A percentile compares a stretch with the other conserved stretches of the same genome.
phyloP scores from a whole-genome alignment of 441 rosid genomes.

The Raphanus hybrid region DNA sequence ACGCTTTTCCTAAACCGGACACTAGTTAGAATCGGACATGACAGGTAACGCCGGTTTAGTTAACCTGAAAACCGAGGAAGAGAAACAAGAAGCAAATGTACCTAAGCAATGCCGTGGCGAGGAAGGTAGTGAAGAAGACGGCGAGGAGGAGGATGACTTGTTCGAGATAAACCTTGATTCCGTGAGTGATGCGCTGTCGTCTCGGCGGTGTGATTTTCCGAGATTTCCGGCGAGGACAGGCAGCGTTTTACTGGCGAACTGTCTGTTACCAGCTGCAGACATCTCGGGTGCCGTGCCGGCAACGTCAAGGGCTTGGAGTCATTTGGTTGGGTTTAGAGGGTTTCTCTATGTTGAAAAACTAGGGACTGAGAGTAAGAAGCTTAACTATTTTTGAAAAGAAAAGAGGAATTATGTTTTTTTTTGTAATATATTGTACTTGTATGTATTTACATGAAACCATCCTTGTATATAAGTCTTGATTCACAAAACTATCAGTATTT shows the following conservation, averaged over 20 bases:
- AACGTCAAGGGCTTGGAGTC: conserved; percentile 29
- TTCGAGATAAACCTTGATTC: conserved; percentile 41
- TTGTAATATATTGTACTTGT: not conserved
- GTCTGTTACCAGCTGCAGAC: conserved; percentile 41
- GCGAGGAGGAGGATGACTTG: conserved; percentile 39
- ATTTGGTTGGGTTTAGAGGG: conserved; percentile 17
- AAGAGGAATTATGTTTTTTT: not conserved
- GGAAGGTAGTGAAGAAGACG: conserved; percentile 20
- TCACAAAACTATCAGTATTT: not conserved
- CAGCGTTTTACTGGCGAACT: conserved; percentile 41
- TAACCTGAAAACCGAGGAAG: conserved; percentile 5
- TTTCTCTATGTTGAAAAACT: not conserved
- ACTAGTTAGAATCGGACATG: conserved; percentile 31
- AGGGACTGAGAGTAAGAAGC: conserved; percentile 1
- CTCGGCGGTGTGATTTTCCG: conserved; percentile 18
- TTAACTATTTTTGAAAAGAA: not conserved
- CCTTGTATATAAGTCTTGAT: not conserved
- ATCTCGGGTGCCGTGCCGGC: conserved; percentile 40
- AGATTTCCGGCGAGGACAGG: conserved; percentile 32
- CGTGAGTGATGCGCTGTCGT: not conserved
- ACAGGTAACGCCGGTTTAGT: conserved; percentile 15
- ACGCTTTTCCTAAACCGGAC: conserved; percentile 10
- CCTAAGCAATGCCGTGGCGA: not conserved
- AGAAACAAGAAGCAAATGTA: conserved; percentile 21
- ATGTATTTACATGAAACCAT: not conserved